Evolutionary conservation across 2,329 filamentous ascomycete species (phyloP), one percentile per base, ranked within the genome.

Genomic region (Claviceps sp.): DNA sequence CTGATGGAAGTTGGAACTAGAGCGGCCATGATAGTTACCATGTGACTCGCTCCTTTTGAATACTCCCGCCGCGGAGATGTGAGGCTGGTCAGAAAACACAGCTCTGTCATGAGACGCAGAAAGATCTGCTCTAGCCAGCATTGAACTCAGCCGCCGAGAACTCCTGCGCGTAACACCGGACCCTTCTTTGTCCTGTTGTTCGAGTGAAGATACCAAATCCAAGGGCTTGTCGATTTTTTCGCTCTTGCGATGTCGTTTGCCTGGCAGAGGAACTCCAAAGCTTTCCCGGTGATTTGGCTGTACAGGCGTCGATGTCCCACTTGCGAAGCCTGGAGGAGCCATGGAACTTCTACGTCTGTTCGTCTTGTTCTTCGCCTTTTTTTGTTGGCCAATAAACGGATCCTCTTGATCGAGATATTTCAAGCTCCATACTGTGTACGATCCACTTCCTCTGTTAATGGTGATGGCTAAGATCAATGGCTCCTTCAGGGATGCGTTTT

Each of bases 341-440:
- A 87, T 75, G 53, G 82, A 77, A 66, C 81, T 77, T 60, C 83
- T 67, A 57, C 84, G 69, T 45, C 80, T 68, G 57, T 71, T 68
- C 22, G 70, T 61, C 49, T 74, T 71, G 56, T 70, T 60, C 61
- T 74, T 70, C 54, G 71, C 64, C 53, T 72, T 68, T 58, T 73
- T 70, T 38, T 68, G 66, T 17, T 73, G 60, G 63, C 77, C 60
- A 55, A 74, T 63, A 57, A 77, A 73, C 17, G 71, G 70, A 53
- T 80, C 77, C 56, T 85, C 81, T 54, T 84, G 82, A 34, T 84
- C 77, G 50, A 89, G 72, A 63, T 95, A 95, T 45, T 81, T 78
- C 50, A 90, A 77, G 53, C 82, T 83, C 91, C 91, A 97, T 45
- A 97, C 74, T 2, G 83, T 93, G 63, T 94, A 89, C 59, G 82